Evolutionary conservation across 75 land plant genomes (phyloP).

Genomic region (Pinus albicaulis): DNA sequence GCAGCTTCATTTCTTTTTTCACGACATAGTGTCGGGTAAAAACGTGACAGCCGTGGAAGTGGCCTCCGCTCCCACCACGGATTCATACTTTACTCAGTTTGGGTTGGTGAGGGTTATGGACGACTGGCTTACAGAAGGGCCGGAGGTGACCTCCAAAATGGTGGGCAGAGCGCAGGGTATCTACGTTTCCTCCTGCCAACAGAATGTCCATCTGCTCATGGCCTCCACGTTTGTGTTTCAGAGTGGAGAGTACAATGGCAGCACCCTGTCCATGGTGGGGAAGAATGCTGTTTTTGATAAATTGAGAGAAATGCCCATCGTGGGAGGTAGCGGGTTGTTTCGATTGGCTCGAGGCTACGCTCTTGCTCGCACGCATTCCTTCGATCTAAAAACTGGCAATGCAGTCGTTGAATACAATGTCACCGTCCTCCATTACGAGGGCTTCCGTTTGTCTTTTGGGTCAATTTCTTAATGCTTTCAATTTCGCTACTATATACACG

Average conservation of each 20-base stretch:
- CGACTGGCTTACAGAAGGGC: constrained; percentile 30
- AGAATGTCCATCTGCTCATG: constrained; percentile 15
- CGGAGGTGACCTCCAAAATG: constrained; percentile 14
- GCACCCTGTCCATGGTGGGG: constrained; percentile 25
- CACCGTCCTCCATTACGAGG: constrained; percentile 7
- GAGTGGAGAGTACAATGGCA: constrained; percentile 20
- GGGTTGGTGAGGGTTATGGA: constrained; percentile 26
- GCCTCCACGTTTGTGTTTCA: constrained; percentile 11
- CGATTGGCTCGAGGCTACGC: constrained; percentile 42
- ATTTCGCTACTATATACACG: no score
- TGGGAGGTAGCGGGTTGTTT: constrained; percentile 42
- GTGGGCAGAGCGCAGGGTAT: constrained; percentile 42
- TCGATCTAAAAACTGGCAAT: constrained; percentile 11
- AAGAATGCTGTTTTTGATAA: constrained; percentile 7
- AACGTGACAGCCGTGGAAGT: constrained; percentile 13
- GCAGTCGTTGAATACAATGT: constrained; percentile 21
- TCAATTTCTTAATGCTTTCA: no score
- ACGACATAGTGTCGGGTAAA: constrained; percentile 15
- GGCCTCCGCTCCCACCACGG: background rate
- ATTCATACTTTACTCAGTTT: background rate
- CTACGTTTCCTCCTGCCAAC: constrained; percentile 9
- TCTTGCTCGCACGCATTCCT: constrained; percentile 12
- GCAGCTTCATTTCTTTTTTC: constrained; percentile 26
- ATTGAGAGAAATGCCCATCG: constrained; percentile 35
- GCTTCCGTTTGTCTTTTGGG: background rate